phyloP scores from a whole-genome alignment of 2,329 filamentous ascomycete genomes.

The Emmonsiellopsis sp. region DNA sequence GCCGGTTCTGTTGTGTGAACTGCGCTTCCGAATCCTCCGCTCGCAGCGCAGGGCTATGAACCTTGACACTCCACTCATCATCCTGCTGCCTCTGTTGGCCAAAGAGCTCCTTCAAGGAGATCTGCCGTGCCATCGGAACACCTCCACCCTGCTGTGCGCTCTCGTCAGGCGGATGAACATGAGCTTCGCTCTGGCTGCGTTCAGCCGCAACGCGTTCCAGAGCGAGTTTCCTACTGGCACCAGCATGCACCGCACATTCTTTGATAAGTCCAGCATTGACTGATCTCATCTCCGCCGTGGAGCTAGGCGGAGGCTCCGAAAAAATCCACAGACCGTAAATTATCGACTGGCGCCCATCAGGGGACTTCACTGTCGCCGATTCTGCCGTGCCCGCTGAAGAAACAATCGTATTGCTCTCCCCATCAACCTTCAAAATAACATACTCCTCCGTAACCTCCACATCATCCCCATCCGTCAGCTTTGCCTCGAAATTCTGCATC shows the following conservation, averaged over 20 bases:
- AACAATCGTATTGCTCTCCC: conserved; percentile 16
- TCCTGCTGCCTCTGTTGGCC: conserved; percentile 46
- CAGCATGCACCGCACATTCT: conserved; percentile 46
- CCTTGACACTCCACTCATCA: conserved; percentile 41
- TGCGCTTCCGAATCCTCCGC: conserved; percentile 10
- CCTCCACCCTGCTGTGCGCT: conserved; percentile 20
- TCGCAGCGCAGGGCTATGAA: conserved; percentile 28
- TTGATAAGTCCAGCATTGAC: conserved; percentile 47
- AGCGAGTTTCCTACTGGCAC: conserved; percentile 38
- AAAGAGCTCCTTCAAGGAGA: conserved; percentile 46
- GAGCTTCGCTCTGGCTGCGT: conserved; percentile 22
- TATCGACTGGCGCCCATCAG: conserved; percentile 3
- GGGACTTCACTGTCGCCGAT: conserved; percentile 13
- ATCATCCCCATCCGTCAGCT: conserved; percentile 48
- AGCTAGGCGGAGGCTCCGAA: conserved; percentile 47
- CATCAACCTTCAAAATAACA: conserved; percentile 48
- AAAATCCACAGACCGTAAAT: conserved; percentile 59
- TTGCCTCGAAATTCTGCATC: conserved; percentile 60
- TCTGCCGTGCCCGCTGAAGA: conserved; percentile 10
- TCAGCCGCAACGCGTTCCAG: conserved; percentile 27
- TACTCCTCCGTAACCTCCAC: conserved; percentile 58
- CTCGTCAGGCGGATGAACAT: conserved; percentile 24
- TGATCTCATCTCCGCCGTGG: conserved; percentile 43
- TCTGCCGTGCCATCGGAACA: conserved; percentile 44
- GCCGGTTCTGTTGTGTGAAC: background rate